phyloP scores from a whole-genome alignment of 306 rosid genomes.

The Begonia peltatifolia region DNA sequence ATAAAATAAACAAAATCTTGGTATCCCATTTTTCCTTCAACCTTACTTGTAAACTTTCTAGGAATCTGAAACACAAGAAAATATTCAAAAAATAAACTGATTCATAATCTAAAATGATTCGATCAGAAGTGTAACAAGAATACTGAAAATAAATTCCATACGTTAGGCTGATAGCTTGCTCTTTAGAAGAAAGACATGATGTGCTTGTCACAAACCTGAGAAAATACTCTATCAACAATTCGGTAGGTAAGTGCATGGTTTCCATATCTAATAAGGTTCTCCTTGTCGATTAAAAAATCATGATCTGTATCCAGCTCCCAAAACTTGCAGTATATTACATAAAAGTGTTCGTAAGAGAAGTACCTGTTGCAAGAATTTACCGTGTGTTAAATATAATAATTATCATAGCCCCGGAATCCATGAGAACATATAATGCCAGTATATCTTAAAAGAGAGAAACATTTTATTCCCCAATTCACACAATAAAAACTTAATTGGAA shows the following conservation, averaged over 20 bases:
- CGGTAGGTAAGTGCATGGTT: slow-evolving; percentile 97
- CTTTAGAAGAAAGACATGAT: slow-evolving; percentile 14
- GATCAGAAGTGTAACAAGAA: neutral
- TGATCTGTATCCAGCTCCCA: slow-evolving; percentile 99
- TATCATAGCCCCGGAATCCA: too few species aligned
- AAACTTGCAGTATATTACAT: slow-evolving; percentile 97
- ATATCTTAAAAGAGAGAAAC: too few species aligned
- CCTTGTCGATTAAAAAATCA: slow-evolving; percentile 95
- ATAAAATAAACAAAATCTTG: slow-evolving; percentile 98
- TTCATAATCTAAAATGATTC: slow-evolving; percentile 7
- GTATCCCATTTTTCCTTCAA: slow-evolving; percentile 97
- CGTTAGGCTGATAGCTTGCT: slow-evolving; percentile 11
- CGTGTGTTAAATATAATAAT: too few species aligned
- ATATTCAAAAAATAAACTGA: slow-evolving; percentile 1
- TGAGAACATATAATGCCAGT: too few species aligned
- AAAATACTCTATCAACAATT: slow-evolving; percentile 95
- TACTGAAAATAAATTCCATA: too few species aligned
- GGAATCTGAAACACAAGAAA: slow-evolving; percentile 44
- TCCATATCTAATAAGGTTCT: slow-evolving; percentile 95
- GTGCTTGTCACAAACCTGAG: slow-evolving; percentile 63
- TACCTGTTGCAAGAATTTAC: slow-evolving; percentile 28
- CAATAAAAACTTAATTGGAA: too few species aligned
- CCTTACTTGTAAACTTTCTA: slow-evolving; percentile 87
- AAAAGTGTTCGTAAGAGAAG: slow-evolving; percentile 97
- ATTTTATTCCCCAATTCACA: too few species aligned